These are phyloP conservation scores for Esteya vermicola DNA, from an alignment of 2,329 filamentous ascomycete species.

Conservation along the genomic window DNA sequence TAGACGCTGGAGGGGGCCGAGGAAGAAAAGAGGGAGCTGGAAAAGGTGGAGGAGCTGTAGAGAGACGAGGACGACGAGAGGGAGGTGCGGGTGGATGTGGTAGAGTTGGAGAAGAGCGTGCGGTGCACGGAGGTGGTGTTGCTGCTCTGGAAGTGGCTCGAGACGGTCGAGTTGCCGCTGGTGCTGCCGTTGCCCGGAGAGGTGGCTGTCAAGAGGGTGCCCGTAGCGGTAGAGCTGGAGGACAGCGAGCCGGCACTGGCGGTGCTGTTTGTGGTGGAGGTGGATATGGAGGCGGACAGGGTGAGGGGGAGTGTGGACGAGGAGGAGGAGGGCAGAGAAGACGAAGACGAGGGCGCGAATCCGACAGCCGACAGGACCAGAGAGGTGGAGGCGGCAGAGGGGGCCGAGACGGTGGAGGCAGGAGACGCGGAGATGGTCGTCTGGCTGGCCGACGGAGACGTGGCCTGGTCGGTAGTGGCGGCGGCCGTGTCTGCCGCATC, in stretches of 20 bases:
- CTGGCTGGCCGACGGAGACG: background rate
- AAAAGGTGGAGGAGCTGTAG: conserved; percentile 8
- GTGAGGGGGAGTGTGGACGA: background rate
- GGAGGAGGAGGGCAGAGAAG: background rate
- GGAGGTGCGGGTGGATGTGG: conserved; percentile 3
- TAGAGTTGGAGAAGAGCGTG: background rate
- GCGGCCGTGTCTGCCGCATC: background rate
- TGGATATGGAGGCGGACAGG: too few relatives aligned
- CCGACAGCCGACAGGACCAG: background rate
- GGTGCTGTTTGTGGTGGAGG: too few relatives aligned
- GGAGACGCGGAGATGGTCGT: background rate
- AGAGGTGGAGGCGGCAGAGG: background rate
- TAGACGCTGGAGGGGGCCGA: background rate
- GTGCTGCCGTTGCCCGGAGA: too few relatives aligned
- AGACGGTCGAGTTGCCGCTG: too few relatives aligned
- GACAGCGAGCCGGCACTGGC: too few relatives aligned
- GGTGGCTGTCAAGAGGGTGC: too few relatives aligned
- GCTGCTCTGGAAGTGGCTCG: background rate
- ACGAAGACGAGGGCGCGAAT: background rate
- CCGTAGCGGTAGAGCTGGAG: too few relatives aligned
- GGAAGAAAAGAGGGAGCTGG: conserved; percentile 15
- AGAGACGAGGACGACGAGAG: conserved; percentile 4
- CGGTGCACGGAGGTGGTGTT: background rate
- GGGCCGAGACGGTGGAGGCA: background rate
- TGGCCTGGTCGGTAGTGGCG: background rate